Conservation (phyloP, 2,329 filamentous ascomycete species). For the Alternaria panax region DNA sequence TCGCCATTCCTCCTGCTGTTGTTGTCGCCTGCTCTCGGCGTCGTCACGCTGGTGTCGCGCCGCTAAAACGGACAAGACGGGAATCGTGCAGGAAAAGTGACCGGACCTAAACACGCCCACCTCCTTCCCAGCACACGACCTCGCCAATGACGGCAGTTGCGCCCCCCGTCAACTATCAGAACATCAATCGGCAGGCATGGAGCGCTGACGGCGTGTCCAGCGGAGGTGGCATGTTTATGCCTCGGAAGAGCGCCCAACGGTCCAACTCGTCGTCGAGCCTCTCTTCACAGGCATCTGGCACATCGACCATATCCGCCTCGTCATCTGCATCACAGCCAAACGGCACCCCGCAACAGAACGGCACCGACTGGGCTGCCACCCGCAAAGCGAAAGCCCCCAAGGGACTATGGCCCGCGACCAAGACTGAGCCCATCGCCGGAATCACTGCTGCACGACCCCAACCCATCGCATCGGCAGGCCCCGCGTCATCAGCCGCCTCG, state of each 20-base stretch:
- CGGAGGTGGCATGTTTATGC: slow-evolving; percentile 80
- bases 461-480: slow-evolving; percentile 64
- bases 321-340: slow-evolving; percentile 67
- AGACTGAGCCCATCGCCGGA: slow-evolving; percentile 70
- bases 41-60: slow-evolving; percentile 40
- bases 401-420: slow-evolving; percentile 70
- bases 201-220: slow-evolving; percentile 66
- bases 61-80: slow-evolving; percentile 40
- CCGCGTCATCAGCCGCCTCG: slow-evolving; percentile 66
- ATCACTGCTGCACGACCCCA: slow-evolving; percentile 69
- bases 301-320: slow-evolving; percentile 65
- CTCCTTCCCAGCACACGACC: slow-evolving; percentile 29
- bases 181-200: slow-evolving; percentile 68
- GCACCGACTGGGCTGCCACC: slow-evolving; percentile 51
- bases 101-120: slow-evolving; percentile 26
- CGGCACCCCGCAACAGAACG: slow-evolving; percentile 58
- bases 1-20: slow-evolving; percentile 22
- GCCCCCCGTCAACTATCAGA: slow-evolving; percentile 69
- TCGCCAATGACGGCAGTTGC: slow-evolving; percentile 70
- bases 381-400: slow-evolving; percentile 59
- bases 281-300: slow-evolving; percentile 67
- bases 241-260: slow-evolving; percentile 83
- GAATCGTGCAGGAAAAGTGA: slow-evolving; percentile 35
- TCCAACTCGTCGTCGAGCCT: slow-evolving; percentile 91
- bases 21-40: slow-evolving; percentile 26